A percentile compares a stretch with the other conserved stretches of the same genome.
Conservation (phyloP, 2,329 filamentous ascomycete genomes). For the Pseudocercospora cruenta region DNA sequence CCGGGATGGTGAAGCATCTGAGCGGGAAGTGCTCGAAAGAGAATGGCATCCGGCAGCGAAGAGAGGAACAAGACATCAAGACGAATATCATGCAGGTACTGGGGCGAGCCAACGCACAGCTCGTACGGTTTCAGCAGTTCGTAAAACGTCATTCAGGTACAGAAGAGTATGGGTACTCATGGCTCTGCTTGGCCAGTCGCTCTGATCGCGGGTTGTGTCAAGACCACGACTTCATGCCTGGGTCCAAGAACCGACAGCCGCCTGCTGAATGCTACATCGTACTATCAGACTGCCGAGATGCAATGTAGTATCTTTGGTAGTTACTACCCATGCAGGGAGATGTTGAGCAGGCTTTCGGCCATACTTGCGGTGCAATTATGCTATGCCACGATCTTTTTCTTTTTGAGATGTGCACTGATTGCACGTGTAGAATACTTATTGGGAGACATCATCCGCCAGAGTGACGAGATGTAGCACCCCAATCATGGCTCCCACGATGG, state of each 20-base stretch:
- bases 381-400: no score
- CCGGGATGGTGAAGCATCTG: neutral
- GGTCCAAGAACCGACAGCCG: neutral
- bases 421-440: no score
- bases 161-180: neutral
- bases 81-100: neutral
- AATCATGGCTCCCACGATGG: neutral
- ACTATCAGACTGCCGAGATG: constrained; percentile 2
- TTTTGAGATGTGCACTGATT: no score
- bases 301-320: neutral
- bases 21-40: neutral
- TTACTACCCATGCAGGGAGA: neutral
- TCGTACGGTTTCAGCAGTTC: neutral
- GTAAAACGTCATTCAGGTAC: neutral
- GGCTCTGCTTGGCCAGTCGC: neutral
- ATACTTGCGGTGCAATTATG: no score
- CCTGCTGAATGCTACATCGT: neutral
- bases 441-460: no score
- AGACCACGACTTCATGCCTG: neutral
- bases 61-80: neutral
- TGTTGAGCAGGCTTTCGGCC: neutral
- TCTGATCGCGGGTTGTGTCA: no score
- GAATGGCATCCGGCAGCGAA: neutral
- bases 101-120: neutral
- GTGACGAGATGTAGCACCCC: no score